Evolutionary conservation across 495 filamentous ascomycete species (phyloP).

Genomic region (Penicillium angulare): DNA sequence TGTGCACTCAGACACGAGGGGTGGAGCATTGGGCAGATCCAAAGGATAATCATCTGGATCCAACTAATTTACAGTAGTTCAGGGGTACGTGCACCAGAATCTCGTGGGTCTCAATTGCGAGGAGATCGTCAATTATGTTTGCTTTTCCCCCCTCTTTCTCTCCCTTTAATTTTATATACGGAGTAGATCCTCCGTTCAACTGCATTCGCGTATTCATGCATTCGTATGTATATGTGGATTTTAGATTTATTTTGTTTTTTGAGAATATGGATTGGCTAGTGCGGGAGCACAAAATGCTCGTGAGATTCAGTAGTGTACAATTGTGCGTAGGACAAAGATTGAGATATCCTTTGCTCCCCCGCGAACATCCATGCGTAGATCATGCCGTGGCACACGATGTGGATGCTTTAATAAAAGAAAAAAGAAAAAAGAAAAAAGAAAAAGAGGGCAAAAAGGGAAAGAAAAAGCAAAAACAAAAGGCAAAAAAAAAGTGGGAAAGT

Average conservation of each 20-base stretch:
- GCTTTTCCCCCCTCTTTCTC: no score
- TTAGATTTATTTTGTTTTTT: no score
- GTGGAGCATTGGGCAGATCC: not conserved
- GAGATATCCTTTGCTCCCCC: not conserved
- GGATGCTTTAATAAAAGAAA: not conserved
- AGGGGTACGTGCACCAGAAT: not conserved
- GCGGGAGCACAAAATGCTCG: no score
- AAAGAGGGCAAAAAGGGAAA: not conserved
- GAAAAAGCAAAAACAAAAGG: not conserved
- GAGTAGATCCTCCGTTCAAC: no score
- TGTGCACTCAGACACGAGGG: not conserved
- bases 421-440: not conserved
- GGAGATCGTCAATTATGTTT: no score
- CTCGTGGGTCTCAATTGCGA: no score
- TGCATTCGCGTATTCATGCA: no score
- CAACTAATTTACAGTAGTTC: no score
- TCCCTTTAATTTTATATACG: no score
- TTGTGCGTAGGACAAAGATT: not conserved
- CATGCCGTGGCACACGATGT: not conserved
- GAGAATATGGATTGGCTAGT: no score
- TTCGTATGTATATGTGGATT: no score
- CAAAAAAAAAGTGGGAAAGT: not conserved
- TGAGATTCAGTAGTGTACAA: not conserved
- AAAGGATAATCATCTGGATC: no score
- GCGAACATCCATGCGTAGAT: not conserved